Conservation (phyloP, 306 rosid genomes). For the Rosa chinensis region DNA sequence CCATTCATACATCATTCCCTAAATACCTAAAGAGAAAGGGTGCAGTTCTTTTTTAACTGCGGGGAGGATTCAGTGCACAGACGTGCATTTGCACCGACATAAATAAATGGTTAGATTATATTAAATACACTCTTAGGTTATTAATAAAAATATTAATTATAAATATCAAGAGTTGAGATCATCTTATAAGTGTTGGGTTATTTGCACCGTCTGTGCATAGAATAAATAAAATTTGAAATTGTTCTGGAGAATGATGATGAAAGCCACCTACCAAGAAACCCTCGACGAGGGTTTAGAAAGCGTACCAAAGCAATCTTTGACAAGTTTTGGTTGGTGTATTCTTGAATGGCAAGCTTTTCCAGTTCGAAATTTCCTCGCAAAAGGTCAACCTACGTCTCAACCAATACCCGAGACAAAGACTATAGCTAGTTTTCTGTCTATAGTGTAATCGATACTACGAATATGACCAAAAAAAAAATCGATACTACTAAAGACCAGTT, state of each 20-base stretch:
- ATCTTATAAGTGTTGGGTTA: too few relatives aligned
- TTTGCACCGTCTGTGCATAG: too few relatives aligned
- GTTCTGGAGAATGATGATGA: background rate
- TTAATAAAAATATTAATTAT: too few relatives aligned
- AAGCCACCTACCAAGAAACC: conserved; percentile 27
- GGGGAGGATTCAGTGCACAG: too few relatives aligned
- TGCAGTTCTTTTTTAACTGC: too few relatives aligned
- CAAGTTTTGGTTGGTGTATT: conserved; percentile 2
- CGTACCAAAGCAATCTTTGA: conserved; percentile 33
- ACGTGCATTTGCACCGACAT: too few relatives aligned
- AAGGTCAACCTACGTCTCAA: background rate
- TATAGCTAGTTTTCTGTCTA: background rate
- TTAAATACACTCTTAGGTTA: too few relatives aligned
- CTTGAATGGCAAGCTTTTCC: conserved; percentile 4
- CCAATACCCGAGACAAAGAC: background rate
- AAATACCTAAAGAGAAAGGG: background rate
- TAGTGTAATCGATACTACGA: background rate
- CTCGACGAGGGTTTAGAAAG: conserved; percentile 24
- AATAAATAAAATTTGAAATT: background rate
- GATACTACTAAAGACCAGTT: background rate
- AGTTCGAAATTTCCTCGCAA: background rate
- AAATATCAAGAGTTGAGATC: too few relatives aligned
- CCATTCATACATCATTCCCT: too few relatives aligned
- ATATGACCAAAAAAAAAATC: too few relatives aligned
- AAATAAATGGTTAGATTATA: too few relatives aligned